Percentiles rank a stretch among this genome's conserved stretches.
These are phyloP conservation scores for Leccinum variicolor DNA, from an alignment of 768 basidiomycete genomes.

Conservation along the genomic window DNA sequence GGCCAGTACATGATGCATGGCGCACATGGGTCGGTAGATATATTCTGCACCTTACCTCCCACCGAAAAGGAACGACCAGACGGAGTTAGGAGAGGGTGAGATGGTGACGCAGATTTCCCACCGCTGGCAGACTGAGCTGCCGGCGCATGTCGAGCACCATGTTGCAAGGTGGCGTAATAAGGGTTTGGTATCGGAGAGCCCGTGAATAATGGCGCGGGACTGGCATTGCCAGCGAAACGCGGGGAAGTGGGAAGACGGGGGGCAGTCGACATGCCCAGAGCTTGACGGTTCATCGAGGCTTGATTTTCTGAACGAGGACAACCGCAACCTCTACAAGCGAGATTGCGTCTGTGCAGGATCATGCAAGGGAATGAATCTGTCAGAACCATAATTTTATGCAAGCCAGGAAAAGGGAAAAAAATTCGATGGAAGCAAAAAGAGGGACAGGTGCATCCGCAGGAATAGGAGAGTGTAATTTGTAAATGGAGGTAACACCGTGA, in stretches of 20 bases:
- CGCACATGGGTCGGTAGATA: constrained; percentile 65
- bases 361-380: constrained; percentile 48
- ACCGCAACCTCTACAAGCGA: constrained; percentile 75
- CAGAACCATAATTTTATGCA: constrained; percentile 34
- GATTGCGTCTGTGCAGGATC: constrained; percentile 64
- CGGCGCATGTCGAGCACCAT: constrained; percentile 26
- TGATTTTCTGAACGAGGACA: constrained; percentile 47
- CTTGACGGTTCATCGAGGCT: constrained; percentile 31
- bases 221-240: constrained; percentile 20
- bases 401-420: constrained; percentile 11
- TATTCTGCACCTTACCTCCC: constrained; percentile 77
- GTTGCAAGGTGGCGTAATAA: constrained; percentile 21
- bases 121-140: constrained; percentile 19
- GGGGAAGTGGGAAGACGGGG: constrained; percentile 24
- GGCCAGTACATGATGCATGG: constrained; percentile 91
- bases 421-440: constrained; percentile 6
- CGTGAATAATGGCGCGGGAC: constrained; percentile 14
- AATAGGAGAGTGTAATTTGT: constrained; percentile 31
- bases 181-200: constrained; percentile 24
- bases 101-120: constrained; percentile 38
- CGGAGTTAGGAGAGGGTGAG: constrained; percentile 77
- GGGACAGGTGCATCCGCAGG: constrained; percentile 4
- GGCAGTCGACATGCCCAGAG: constrained; percentile 19
- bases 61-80: constrained; percentile 74
- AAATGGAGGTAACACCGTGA: constrained; percentile 22